These are phyloP conservation scores for Lentinula lateritia DNA, from an alignment of 768 basidiomycete species.

Conservation along the genomic window DNA sequence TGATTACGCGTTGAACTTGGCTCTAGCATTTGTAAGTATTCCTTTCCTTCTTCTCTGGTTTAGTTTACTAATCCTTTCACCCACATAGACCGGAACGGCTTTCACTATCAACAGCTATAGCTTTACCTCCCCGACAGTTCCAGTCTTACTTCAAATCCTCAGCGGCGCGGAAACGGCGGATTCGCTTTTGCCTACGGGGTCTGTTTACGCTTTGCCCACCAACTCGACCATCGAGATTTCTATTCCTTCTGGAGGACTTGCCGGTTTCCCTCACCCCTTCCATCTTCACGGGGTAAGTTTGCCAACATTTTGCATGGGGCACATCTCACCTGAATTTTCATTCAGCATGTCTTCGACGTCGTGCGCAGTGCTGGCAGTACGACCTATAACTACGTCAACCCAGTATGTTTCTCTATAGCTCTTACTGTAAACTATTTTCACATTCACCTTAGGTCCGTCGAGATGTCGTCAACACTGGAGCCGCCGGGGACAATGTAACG, in stretches of 20 bases:
- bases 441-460: constrained; percentile 19
- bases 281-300: constrained; percentile 3
- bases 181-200: constrained; percentile 43
- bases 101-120: constrained; percentile 26
- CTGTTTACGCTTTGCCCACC: constrained; percentile 39
- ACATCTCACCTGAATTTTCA: not conserved
- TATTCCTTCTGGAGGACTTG: constrained; percentile 31
- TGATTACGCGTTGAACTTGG: constrained; percentile 19
- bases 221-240: constrained; percentile 41
- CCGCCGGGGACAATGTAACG: constrained; percentile 28
- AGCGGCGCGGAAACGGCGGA: constrained; percentile 43
- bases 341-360: constrained; percentile 35
- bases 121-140: constrained; percentile 35
- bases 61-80: not conserved
- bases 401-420: constrained; percentile 13
- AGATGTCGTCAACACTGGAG: constrained; percentile 37
- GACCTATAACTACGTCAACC: constrained; percentile 43
- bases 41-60: not conserved
- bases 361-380: constrained; percentile 33
- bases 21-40: constrained; percentile 11
- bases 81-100: not conserved
- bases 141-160: constrained; percentile 54
- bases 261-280: constrained; percentile 13
- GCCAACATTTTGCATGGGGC: not conserved
- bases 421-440: not conserved